Base-by-base conservation (phyloP, 352 stramenopile species). In the Globisporangium splendens region DNA sequence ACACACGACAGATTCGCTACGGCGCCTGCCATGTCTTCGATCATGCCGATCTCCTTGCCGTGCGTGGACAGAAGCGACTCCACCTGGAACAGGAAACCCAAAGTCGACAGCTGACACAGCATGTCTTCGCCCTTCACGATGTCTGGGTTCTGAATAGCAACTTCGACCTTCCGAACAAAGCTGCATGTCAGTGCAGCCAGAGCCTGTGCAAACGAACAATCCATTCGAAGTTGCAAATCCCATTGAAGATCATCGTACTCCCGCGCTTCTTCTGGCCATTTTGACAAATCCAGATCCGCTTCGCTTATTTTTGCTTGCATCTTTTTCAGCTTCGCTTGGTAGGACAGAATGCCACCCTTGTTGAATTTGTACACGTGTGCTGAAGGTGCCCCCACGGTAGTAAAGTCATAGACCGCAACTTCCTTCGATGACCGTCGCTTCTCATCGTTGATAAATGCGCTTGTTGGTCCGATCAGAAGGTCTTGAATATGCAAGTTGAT, bases 41-140 rank as follows among this genome's bases (percentile, higher is more conserved):
- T 75, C 96, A 99, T 99, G 24, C 91, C 92, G 31, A 98, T 88
- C 65, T 99, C 96, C 61, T 98, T 98, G 52, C 95, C 95, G 48
- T 97, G 91, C 7, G 96, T 97, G 63, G 86, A 97, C 7, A 99
- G 64, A 17, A 99, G 72, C 3, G 92, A 97, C 67, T 98, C 94
- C 47, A 98, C 81, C 7, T 96, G 84, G 64, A 94, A 96, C 6
- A 96, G 68, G 48, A 91, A 96, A 11, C 86, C 86, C 15, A 96
- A 55, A n/a, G 72, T 89, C 14, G 81, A 92, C 56, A 93, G 70
- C 55, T 93, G 79, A 2, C 84, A 76, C n/a, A 95, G 60, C 57
- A 92, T 90, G 59, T 91, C 75, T 66, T 93, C 83, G 13, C 86
- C 86, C 54, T 83, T 83, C 17, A 79, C 54, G 1, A 85, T 65